These are phyloP conservation scores for Xanthoparmelia taractica DNA, from an alignment of 495 filamentous ascomycete genomes.

Conservation along the genomic window DNA sequence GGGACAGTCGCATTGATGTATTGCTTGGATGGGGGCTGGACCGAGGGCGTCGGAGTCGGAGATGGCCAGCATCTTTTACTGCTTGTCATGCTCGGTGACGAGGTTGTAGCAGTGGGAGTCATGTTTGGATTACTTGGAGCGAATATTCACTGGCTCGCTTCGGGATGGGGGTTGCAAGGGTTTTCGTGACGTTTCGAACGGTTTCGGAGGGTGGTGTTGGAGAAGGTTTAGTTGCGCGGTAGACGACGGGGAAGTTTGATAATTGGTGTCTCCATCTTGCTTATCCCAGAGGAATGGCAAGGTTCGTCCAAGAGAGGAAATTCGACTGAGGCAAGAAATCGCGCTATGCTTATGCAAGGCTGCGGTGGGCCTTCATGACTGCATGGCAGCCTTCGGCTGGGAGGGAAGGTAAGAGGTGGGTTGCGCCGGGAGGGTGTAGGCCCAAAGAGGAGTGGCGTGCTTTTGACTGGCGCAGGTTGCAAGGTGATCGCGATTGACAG, in stretches of 20 bases:
- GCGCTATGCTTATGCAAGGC: conserved; percentile 9
- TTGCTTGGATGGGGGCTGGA: conserved; percentile 5
- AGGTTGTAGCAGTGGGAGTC: conserved; percentile 20
- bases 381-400: not conserved
- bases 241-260: conserved; percentile 11
- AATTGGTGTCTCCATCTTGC: conserved; percentile 13
- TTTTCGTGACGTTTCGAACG: conserved; percentile 10
- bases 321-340: not conserved
- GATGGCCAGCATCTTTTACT: conserved; percentile 25
- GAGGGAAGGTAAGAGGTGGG: not conserved
- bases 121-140: conserved; percentile 13
- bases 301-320: not conserved
- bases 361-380: conserved; percentile 9
- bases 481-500: not conserved
- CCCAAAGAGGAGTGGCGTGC: not conserved
- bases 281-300: conserved; percentile 5
- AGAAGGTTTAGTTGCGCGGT: conserved; percentile 13
- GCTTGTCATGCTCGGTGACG: conserved; percentile 21
- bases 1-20: conserved; percentile 20
- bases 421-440: not conserved
- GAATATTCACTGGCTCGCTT: conserved; percentile 22
- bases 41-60: conserved; percentile 15
- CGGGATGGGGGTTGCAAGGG: not conserved
- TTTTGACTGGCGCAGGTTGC: not conserved
- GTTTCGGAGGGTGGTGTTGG: conserved; percentile 1